Conservation (phyloP, 2,329 filamentous ascomycete species). For the Fusarium xyrophilum region DNA sequence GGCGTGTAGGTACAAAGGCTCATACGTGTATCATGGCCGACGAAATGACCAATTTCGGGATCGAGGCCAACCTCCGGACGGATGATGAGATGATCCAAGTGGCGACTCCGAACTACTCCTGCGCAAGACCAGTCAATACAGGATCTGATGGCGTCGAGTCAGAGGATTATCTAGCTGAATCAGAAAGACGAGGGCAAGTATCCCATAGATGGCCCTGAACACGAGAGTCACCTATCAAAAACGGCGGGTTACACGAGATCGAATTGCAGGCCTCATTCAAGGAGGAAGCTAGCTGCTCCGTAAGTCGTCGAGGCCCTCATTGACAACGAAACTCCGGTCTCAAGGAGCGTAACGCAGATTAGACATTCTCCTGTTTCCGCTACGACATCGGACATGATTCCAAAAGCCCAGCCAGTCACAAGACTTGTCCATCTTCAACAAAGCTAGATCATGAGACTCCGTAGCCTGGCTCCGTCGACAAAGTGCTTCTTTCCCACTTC, state of each 20-base stretch:
- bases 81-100: no score
- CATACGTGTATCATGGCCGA: rapidly evolving
- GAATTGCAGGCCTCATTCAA: no score
- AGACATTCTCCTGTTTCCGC: rapidly evolving
- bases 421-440: rapidly evolving
- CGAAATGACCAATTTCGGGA: neutral
- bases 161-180: rapidly evolving
- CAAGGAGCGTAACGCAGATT: no score
- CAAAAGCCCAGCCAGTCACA: neutral
- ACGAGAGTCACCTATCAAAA: rapidly evolving
- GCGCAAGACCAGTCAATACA: no score
- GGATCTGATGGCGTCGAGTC: no score
- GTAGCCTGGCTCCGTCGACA: rapidly evolving
- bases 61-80: neutral
- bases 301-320: no score
- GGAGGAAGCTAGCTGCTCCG: no score
- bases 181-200: rapidly evolving
- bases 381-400: neutral
- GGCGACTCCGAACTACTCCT: no score
- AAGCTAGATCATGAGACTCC: no score
- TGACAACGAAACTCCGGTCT: no score
- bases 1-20: neutral
- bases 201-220: no score
- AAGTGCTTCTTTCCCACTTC: neutral
- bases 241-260: neutral